Evolutionary conservation across 2,329 filamentous ascomycete genomes (phyloP).

Genomic region (Trichoderma asperellum): DNA sequence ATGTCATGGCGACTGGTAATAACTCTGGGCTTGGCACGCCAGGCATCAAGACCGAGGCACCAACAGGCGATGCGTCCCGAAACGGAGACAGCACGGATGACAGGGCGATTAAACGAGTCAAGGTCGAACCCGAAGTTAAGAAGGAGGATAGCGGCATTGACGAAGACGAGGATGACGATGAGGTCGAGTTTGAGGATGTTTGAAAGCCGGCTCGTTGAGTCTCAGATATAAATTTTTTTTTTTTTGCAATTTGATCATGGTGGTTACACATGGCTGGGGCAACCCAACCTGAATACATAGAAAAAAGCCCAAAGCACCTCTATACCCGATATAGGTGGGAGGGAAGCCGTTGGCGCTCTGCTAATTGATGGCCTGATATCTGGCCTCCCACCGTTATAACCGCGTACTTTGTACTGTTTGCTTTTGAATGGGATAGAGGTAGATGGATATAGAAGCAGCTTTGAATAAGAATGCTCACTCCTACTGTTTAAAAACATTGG

Average conservation of each 20-base stretch:
- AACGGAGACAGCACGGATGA: slow-evolving; percentile 45
- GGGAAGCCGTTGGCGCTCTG: neutral
- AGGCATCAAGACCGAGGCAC: slow-evolving; percentile 43
- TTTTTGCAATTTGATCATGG: neutral
- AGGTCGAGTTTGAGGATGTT: slow-evolving; percentile 64
- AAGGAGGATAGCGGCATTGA: slow-evolving; percentile 50
- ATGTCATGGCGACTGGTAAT: slow-evolving; percentile 49
- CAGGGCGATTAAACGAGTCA: slow-evolving; percentile 62
- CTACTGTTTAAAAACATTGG: neutral
- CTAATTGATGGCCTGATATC: neutral
- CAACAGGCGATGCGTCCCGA: slow-evolving; percentile 28
- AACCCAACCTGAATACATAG: neutral
- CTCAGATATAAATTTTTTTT: no score
- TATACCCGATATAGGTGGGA: neutral
- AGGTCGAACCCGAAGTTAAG: slow-evolving; percentile 57
- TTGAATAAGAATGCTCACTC: neutral
- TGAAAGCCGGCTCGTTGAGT: slow-evolving; percentile 31
- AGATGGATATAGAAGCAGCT: neutral
- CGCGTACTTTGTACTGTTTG: neutral
- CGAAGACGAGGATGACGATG: slow-evolving; percentile 56
- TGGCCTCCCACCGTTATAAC: neutral
- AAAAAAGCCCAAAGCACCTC: neutral
- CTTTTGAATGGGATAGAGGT: neutral
- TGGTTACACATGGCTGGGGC: neutral
- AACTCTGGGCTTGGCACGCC: slow-evolving; percentile 42